Percentiles rank a stretch among this genome's conserved stretches.
Conservation (phyloP, 306 rosid genomes). For the Quercus ilex region DNA sequence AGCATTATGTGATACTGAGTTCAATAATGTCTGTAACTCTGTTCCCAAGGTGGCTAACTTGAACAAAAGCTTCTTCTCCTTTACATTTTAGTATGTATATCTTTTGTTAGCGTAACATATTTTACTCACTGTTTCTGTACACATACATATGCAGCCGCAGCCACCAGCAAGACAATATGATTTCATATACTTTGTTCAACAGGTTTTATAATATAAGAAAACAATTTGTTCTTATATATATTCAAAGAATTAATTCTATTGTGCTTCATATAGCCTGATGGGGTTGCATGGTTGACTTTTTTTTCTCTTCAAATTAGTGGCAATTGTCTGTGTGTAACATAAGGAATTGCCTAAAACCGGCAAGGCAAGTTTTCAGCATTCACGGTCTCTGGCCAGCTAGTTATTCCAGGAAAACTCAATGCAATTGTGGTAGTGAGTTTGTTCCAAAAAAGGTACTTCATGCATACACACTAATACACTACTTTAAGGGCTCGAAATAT, state of each 20-base stretch:
- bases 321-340: slow-evolving; percentile 12
- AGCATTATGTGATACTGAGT: not conserved
- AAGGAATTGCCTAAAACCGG: slow-evolving; percentile 18
- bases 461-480: too few species aligned
- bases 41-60: not conserved
- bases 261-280: not conserved
- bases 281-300: not conserved
- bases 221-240: not conserved
- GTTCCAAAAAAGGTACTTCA: slow-evolving; percentile 6
- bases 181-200: slow-evolving; percentile 25
- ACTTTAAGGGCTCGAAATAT: not conserved
- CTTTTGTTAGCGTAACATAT: not conserved
- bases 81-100: not conserved
- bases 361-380: slow-evolving; percentile 23
- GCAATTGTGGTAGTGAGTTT: not conserved
- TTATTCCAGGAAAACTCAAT: not conserved
- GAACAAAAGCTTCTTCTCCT: not conserved
- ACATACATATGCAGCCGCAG: not conserved
- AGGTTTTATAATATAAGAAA: slow-evolving; percentile 1
- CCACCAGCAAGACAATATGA: not conserved
- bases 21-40: not conserved
- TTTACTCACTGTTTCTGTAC: not conserved
- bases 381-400: slow-evolving; percentile 21
- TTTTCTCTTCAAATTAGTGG: slow-evolving; percentile 10
- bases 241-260: not conserved